These are phyloP conservation scores for Verticillium dahliae DNA, from an alignment of 2,329 filamentous ascomycete genomes.

Conservation along the genomic window DNA sequence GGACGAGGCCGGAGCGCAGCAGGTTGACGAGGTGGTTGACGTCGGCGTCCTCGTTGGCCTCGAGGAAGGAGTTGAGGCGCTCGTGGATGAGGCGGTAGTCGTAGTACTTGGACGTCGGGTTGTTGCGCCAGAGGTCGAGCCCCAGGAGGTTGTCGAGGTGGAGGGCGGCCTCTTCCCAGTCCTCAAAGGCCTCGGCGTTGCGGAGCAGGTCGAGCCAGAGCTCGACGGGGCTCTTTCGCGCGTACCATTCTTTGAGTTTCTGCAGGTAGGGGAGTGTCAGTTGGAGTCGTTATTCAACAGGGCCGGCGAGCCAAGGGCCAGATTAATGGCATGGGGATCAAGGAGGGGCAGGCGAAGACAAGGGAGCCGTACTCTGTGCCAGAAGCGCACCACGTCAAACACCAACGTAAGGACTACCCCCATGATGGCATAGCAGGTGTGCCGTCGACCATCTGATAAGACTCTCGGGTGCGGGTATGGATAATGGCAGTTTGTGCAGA, in stretches of 20 bases:
- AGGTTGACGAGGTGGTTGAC: slow-evolving; percentile 71
- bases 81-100: slow-evolving; percentile 80
- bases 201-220: slow-evolving; percentile 60
- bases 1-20: slow-evolving; percentile 69
- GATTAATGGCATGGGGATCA: not conserved
- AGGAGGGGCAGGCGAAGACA: not conserved
- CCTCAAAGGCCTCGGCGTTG: slow-evolving; percentile 66
- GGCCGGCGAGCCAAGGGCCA: not conserved
- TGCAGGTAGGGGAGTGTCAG: slow-evolving; percentile 24
- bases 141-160: slow-evolving; percentile 77
- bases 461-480: not conserved
- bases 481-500: not conserved
- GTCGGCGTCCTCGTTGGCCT: slow-evolving; percentile 64
- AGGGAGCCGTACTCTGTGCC: slow-evolving; percentile 45
- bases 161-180: slow-evolving; percentile 81
- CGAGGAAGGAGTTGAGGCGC: slow-evolving; percentile 63
- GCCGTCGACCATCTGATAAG: not conserved
- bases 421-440: slow-evolving; percentile 20
- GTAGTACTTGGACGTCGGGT: slow-evolving; percentile 73
- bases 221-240: slow-evolving; percentile 55
- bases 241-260: slow-evolving; percentile 65
- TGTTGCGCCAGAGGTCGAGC: slow-evolving; percentile 79
- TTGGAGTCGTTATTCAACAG: not conserved
- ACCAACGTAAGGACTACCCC: slow-evolving; percentile 43
- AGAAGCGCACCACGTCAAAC: slow-evolving; percentile 55